phyloP scores from a whole-genome alignment of 2,329 filamentous ascomycete genomes.

The Ophiostoma australiae region DNA sequence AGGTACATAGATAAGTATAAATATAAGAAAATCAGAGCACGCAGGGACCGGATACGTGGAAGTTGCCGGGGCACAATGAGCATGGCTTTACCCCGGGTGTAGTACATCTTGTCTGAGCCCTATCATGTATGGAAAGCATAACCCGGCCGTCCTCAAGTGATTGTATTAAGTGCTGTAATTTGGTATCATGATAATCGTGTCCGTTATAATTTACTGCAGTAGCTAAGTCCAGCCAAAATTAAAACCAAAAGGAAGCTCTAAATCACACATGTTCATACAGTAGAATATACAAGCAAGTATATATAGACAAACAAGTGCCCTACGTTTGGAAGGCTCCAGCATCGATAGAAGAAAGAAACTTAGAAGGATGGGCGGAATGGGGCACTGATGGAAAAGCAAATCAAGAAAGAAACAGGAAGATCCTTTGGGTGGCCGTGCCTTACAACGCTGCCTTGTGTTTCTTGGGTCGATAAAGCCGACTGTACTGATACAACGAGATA shows the following conservation, averaged over 20 bases:
- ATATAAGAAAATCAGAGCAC: too few species aligned
- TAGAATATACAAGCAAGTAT: too few species aligned
- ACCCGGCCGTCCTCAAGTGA: neutral
- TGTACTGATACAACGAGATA: too few species aligned
- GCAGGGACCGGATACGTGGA: neutral
- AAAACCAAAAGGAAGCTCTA: neutral
- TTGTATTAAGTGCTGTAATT: neutral
- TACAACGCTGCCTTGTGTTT: neutral
- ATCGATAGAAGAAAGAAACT: neutral
- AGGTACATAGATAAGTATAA: neutral
- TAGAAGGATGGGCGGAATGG: too few species aligned
- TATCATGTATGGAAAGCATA: neutral
- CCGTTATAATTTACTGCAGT: too few species aligned
- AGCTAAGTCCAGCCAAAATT: neutral
- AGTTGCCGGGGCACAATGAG: neutral
- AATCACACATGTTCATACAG: too few species aligned
- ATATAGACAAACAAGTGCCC: too few species aligned
- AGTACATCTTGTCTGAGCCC: neutral
- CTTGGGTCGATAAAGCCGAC: too few species aligned
- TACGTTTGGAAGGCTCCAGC: neutral
- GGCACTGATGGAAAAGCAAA: too few species aligned
- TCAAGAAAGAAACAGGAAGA: neutral
- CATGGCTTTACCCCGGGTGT: neutral
- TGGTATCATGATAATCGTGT: too few species aligned
- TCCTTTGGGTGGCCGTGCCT: neutral